Conservation (phyloP, 129 eudicot species). For the Flaveria trinervia region DNA sequence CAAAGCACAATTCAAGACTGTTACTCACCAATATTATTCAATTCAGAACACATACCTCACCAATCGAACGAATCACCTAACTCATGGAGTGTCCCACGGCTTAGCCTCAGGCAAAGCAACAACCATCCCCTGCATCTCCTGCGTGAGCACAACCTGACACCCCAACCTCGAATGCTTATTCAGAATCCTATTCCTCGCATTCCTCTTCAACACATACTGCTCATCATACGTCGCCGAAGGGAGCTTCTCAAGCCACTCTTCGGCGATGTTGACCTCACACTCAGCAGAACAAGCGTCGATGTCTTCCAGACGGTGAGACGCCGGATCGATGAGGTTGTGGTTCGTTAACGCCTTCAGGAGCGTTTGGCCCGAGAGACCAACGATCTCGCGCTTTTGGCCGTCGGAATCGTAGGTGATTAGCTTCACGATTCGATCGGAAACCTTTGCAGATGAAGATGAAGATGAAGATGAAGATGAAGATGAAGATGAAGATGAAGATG, state of each 20-base stretch:
- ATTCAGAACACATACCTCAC: neutral
- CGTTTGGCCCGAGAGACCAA: conserved; percentile 87
- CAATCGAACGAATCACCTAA: neutral
- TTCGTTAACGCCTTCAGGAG: conserved; percentile 71
- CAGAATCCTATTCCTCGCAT: conserved; percentile 64
- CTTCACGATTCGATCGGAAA: conserved; percentile 87
- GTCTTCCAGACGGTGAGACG: conserved; percentile 86
- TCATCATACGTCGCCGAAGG: conserved; percentile 77
- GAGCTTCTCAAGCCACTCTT: conserved; percentile 90
- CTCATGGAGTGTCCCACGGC: conserved; percentile 94
- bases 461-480: too few species aligned
- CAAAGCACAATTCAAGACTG: conserved; percentile 42
- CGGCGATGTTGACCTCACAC: conserved; percentile 95
- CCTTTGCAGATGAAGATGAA: conserved; percentile 55
- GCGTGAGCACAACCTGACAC: conserved; percentile 81
- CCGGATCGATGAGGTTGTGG: conserved; percentile 80
- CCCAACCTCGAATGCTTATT: conserved; percentile 90
- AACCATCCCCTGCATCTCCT: conserved; percentile 91
- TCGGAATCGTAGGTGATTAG: conserved; percentile 77
- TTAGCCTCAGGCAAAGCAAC: conserved; percentile 93
- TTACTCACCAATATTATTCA: conserved; percentile 1
- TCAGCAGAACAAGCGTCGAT: conserved; percentile 99
- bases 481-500: conserved; percentile 37
- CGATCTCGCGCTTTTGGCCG: conserved; percentile 69
- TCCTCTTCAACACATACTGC: conserved; percentile 81